phyloP scores from a whole-genome alignment of 129 eudicot species.

The Artemisia tridentata region DNA sequence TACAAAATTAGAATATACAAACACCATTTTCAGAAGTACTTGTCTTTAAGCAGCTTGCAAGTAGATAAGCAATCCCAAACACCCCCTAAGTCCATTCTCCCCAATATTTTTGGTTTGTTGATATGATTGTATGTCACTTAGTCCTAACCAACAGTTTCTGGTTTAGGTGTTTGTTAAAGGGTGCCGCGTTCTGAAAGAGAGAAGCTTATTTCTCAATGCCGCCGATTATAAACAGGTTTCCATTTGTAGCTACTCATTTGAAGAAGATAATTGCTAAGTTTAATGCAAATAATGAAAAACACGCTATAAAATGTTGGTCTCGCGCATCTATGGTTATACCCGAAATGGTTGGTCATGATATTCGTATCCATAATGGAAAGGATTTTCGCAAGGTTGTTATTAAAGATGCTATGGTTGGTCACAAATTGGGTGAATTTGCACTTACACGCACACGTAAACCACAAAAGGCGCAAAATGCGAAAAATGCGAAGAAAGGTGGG shows the following conservation, averaged over 20 bases:
- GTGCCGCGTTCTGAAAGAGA: neutral
- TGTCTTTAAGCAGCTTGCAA: too few species aligned
- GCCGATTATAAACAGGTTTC: conserved; percentile 42
- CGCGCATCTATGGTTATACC: conserved; percentile 49
- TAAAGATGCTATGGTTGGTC: conserved; percentile 51
- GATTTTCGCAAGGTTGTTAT: conserved; percentile 36
- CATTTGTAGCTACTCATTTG: conserved; percentile 55
- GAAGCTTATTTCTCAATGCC: conserved; percentile 24
- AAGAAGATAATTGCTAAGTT: conserved; percentile 31
- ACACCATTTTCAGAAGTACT: too few species aligned
- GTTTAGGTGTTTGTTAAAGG: conserved; percentile 17
- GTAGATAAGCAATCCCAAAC: too few species aligned
- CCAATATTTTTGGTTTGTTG: neutral
- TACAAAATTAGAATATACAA: too few species aligned
- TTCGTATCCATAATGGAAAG: conserved; percentile 42
- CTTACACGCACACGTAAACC: conserved; percentile 40
- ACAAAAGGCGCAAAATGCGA: conserved; percentile 33
- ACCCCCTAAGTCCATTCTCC: conserved; percentile 1
- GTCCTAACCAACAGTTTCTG: neutral
- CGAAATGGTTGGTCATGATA: conserved; percentile 53
- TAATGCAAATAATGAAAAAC: conserved; percentile 35
- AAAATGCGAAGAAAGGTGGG: conserved; percentile 24
- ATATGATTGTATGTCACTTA: neutral
- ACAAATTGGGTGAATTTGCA: conserved; percentile 50
- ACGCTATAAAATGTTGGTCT: conserved; percentile 47